These are phyloP conservation scores for Trametes coccinea DNA, from an alignment of 768 basidiomycete species.

Conservation along the genomic window DNA sequence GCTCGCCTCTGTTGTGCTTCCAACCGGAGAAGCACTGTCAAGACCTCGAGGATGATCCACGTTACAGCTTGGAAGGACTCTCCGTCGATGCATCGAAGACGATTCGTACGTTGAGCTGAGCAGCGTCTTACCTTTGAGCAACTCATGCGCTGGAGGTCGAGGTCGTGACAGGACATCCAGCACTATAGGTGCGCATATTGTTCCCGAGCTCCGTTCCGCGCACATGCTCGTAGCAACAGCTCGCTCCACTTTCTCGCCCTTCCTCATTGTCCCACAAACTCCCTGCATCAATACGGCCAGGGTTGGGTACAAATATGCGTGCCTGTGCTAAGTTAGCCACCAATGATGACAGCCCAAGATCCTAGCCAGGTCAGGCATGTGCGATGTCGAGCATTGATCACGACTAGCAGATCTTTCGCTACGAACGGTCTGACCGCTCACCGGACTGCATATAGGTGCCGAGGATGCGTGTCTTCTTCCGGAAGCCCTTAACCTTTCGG, in stretches of 20 bases:
- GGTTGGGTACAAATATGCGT: neutral
- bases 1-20: neutral
- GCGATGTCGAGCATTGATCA: slow-evolving; percentile 7
- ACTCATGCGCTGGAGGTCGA: too few species aligned
- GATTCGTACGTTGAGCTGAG: too few species aligned
- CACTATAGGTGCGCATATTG: too few species aligned
- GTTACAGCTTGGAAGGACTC: neutral
- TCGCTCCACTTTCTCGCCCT: too few species aligned
- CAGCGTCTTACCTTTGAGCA: too few species aligned
- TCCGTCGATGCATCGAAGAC: too few species aligned
- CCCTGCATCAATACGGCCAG: neutral
- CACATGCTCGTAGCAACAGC: too few species aligned
- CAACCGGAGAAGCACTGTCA: neutral
- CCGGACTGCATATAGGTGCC: slow-evolving; percentile 4
- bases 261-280: too few species aligned
- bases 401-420: neutral
- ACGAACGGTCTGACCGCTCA: slow-evolving; percentile 2
- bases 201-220: too few species aligned
- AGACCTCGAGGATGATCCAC: slow-evolving; percentile 14
- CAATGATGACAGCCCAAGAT: slow-evolving; percentile 1
- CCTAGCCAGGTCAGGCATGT: neutral
- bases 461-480: neutral
- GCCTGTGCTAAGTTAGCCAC: slow-evolving; percentile 15
- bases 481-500: slow-evolving; percentile 9
- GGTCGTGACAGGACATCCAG: too few species aligned